Percentiles rank a stretch among this genome's conserved stretches.
phyloP scores from a whole-genome alignment of 2,329 filamentous ascomycete genomes.

The Nemania sp. region DNA sequence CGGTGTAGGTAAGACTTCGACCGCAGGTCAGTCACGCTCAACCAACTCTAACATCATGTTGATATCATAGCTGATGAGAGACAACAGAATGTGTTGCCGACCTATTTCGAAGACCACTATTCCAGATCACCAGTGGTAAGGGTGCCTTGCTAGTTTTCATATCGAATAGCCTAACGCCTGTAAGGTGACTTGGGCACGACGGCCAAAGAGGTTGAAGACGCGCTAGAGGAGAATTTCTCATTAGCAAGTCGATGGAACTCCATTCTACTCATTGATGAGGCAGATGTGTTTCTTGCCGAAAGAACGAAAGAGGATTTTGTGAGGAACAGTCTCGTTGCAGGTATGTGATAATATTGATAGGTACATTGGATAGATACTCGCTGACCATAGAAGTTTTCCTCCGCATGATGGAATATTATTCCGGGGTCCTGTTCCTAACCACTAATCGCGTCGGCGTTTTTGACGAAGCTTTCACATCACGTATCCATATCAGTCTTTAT shows the following conservation, averaged over 20 bases:
- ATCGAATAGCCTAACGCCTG: neutral
- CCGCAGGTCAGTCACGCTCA: constrained; percentile 18
- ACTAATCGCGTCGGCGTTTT: constrained; percentile 47
- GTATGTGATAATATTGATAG: constrained; percentile 4
- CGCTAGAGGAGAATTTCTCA: constrained; percentile 29
- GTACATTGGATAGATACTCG: neutral
- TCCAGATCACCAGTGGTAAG: constrained; percentile 33
- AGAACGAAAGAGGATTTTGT: constrained; percentile 27
- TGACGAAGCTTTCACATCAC: constrained; percentile 46
- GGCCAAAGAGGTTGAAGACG: constrained; percentile 35
- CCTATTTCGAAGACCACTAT: constrained; percentile 22
- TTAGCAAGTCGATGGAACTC: constrained; percentile 27
- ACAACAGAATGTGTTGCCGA: constrained; percentile 27
- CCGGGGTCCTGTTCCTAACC: constrained; percentile 45
- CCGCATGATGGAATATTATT: constrained; percentile 43
- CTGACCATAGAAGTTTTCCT: constrained; percentile 38
- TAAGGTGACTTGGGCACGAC: constrained; percentile 41
- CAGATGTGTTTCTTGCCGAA: constrained; percentile 27
- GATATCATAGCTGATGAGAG: neutral
- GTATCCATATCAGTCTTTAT: constrained; percentile 43
- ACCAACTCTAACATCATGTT: neutral
- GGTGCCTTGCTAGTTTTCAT: no score
- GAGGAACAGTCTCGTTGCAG: constrained; percentile 40
- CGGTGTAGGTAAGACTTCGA: constrained; percentile 28
- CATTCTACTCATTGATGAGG: constrained; percentile 30